These are phyloP conservation scores for Postia placenta DNA, from an alignment of 768 basidiomycete genomes.

Conservation along the genomic window DNA sequence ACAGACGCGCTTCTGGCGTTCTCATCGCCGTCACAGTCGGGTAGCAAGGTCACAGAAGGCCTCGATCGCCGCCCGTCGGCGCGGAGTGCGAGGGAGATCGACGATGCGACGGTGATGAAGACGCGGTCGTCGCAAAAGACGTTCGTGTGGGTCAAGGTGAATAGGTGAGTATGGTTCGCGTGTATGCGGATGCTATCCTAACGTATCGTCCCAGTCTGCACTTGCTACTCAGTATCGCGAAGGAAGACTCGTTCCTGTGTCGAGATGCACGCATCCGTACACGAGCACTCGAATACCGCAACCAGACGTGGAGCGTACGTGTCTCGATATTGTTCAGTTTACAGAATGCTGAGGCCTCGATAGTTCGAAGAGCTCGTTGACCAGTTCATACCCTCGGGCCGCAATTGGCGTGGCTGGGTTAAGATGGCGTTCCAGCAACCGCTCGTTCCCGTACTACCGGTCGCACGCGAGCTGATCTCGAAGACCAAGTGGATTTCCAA, in stretches of 20 bases:
- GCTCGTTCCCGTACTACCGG: conserved; percentile 69
- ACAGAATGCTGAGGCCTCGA: not conserved
- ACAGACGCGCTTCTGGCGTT: conserved; percentile 28
- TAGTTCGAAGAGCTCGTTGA: conserved; percentile 78
- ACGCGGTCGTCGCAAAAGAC: conserved; percentile 76
- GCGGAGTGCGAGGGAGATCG: conserved; percentile 16
- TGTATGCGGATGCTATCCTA: not conserved
- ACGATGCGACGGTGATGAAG: conserved; percentile 78
- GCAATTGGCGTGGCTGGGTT: conserved; percentile 77
- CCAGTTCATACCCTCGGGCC: conserved; percentile 74
- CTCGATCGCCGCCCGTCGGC: conserved; percentile 1
- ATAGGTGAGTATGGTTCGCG: conserved; percentile 43
- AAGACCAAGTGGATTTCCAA: conserved; percentile 68
- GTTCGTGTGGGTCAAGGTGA: conserved; percentile 73
- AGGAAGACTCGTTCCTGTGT: conserved; percentile 81
- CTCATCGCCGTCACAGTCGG: conserved; percentile 7
- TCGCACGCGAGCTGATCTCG: conserved; percentile 70
- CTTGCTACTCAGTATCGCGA: conserved; percentile 70
- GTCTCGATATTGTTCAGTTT: too few species aligned
- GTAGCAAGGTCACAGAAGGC: conserved; percentile 1
- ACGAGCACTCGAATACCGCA: conserved; percentile 73
- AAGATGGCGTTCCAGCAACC: conserved; percentile 82
- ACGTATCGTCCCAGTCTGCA: conserved; percentile 42
- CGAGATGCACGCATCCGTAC: conserved; percentile 76
- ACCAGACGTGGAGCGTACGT: conserved; percentile 78